Evolutionary conservation across 495 filamentous ascomycete genomes (phyloP).

Genomic region (Hypoxylon perforatum): DNA sequence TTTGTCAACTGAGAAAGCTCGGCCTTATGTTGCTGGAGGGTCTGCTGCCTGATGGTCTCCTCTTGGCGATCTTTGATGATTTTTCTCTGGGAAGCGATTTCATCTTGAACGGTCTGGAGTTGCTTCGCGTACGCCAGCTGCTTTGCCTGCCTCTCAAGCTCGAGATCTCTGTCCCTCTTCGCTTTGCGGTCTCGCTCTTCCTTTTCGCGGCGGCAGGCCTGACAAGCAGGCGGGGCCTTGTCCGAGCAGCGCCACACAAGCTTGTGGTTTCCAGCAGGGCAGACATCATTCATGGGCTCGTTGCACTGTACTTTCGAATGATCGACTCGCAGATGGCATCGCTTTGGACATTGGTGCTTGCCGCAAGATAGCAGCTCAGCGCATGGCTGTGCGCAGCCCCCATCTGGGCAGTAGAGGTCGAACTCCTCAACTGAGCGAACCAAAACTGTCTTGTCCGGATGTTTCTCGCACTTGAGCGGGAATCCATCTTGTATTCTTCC

Average conservation of each 20-base stretch:
- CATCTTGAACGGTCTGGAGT: slow-evolving; percentile 67
- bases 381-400: slow-evolving; percentile 75
- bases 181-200: slow-evolving; percentile 55
- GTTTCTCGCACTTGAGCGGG: slow-evolving; percentile 74
- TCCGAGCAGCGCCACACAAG: slow-evolving; percentile 47
- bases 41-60: slow-evolving; percentile 55
- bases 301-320: slow-evolving; percentile 73
- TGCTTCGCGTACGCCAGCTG: slow-evolving; percentile 60
- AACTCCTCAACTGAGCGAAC: slow-evolving; percentile 64
- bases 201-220: slow-evolving; percentile 63
- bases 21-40: slow-evolving; percentile 54
- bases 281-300: slow-evolving; percentile 58
- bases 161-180: slow-evolving; percentile 64
- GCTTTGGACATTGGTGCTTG: slow-evolving; percentile 67
- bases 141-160: slow-evolving; percentile 61
- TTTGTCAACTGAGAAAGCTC: slow-evolving; percentile 34
- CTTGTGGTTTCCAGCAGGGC: slow-evolving; percentile 65
- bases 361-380: slow-evolving; percentile 68
- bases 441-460: slow-evolving; percentile 56
- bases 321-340: slow-evolving; percentile 73
- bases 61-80: slow-evolving; percentile 57
- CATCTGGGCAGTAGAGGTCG: slow-evolving; percentile 71
- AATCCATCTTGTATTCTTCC: slow-evolving; percentile 75
- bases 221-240: slow-evolving; percentile 49
- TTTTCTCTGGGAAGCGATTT: slow-evolving; percentile 65